Percentiles rank a stretch among this genome's conserved stretches.
phyloP scores from a whole-genome alignment of 2,329 filamentous ascomycete genomes.

The Dryadomyces quercivorus region DNA sequence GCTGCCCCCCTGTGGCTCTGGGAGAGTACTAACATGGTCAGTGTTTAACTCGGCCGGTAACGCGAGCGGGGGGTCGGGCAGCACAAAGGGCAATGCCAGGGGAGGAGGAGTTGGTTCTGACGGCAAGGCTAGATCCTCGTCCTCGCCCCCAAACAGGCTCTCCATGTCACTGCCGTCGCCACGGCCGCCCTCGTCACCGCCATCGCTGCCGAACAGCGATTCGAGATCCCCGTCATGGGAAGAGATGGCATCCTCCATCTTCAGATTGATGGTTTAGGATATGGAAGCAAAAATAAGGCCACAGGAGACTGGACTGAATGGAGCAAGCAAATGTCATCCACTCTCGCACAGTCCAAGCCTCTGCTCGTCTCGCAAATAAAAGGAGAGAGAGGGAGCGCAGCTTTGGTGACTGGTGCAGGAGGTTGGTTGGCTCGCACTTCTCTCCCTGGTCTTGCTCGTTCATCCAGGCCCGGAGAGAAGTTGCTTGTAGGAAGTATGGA shows the following conservation, averaged over 20 bases:
- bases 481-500: too few species aligned
- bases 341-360: too few species aligned
- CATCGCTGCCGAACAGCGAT: background rate
- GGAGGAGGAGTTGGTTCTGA: background rate
- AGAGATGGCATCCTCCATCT: background rate
- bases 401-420: too few species aligned
- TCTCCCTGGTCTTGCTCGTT: too few species aligned
- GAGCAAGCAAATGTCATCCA: too few species aligned
- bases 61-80: background rate
- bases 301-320: too few species aligned
- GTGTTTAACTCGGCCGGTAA: background rate
- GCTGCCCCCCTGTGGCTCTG: background rate
- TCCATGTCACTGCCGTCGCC: background rate
- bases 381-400: background rate
- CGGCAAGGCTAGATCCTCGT: background rate
- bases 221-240: background rate
- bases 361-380: background rate
- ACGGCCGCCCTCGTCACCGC: background rate
- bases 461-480: too few species aligned
- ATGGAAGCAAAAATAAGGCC: too few species aligned
- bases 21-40: constrained; percentile 3
- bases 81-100: background rate
- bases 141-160: constrained; percentile 1
- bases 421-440: too few species aligned
- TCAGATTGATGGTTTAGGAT: too few species aligned